These are phyloP conservation scores for Pichia cactophila DNA, from an alignment of 1,139 yeast genomes.

Conservation along the genomic window DNA sequence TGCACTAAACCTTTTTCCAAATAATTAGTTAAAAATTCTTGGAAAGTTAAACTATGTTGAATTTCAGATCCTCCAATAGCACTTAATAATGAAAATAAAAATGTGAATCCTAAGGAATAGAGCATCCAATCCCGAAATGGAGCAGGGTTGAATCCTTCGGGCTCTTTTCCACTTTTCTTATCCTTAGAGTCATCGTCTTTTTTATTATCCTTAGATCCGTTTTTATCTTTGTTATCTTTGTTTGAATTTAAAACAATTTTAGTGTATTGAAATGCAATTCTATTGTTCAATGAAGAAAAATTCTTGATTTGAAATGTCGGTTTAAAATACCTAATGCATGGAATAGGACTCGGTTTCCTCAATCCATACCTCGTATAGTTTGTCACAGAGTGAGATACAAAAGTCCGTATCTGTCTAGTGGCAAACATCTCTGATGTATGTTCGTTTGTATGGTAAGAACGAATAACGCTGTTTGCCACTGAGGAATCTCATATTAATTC, in stretches of 20 bases:
- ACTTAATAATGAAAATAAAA: slow-evolving; percentile 12
- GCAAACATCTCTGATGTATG: not conserved
- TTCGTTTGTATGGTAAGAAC: not conserved
- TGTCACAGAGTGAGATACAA: not conserved
- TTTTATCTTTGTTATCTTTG: slow-evolving; percentile 8
- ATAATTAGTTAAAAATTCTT: slow-evolving; percentile 79
- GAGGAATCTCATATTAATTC: not conserved
- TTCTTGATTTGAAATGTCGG: not conserved
- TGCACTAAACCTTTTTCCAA: slow-evolving; percentile 80
- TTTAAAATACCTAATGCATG: not conserved
- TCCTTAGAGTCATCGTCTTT: slow-evolving; percentile 3
- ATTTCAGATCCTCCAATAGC: slow-evolving; percentile 7
- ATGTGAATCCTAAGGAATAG: slow-evolving; percentile 14
- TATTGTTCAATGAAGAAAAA: not conserved
- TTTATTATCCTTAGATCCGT: slow-evolving; percentile 7
- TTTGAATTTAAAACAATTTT: slow-evolving; percentile 1
- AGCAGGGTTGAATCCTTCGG: not conserved
- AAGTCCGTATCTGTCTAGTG: not conserved
- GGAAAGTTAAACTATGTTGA: slow-evolving; percentile 31
- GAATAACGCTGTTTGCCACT: not conserved
- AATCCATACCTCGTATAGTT: not conserved
- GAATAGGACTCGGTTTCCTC: not conserved
- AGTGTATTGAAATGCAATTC: not conserved
- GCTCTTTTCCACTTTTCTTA: not conserved
- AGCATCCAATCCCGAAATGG: slow-evolving; percentile 15